Conservation (phyloP, 1,284 basidiomycete species). For the Pholiota adiposa region DNA sequence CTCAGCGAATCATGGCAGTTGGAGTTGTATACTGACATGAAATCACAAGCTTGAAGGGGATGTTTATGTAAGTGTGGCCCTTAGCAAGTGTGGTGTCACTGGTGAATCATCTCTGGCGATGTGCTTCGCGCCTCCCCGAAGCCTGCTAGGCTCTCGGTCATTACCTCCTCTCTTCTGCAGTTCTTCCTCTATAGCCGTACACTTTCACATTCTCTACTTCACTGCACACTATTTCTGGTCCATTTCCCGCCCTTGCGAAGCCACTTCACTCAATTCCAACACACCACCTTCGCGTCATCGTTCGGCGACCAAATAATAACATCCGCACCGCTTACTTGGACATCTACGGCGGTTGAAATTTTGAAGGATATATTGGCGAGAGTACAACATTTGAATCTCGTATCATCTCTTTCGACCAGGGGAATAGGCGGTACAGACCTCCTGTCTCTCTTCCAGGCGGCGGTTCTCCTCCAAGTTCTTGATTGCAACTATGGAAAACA, state of each 20-base stretch:
- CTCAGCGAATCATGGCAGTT: background rate
- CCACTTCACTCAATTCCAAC: background rate
- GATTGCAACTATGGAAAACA: conserved; percentile 20
- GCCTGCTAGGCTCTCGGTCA: conserved; percentile 6
- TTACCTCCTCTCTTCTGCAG: background rate
- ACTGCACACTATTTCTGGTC: background rate
- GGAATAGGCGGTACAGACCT: background rate
- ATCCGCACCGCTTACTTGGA: background rate
- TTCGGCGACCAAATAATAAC: background rate
- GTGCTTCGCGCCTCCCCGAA: conserved; percentile 4
- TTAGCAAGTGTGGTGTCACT: background rate
- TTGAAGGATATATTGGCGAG: background rate
- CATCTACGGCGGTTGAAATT: background rate
- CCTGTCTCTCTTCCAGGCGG: background rate
- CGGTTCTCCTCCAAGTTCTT: background rate
- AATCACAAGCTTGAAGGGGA: conserved; percentile 2
- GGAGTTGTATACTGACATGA: background rate
- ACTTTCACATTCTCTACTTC: background rate
- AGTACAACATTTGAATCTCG: background rate
- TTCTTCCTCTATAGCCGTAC: background rate
- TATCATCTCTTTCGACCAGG: background rate
- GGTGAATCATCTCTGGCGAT: background rate
- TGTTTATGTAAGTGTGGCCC: conserved; percentile 1
- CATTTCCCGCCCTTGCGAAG: background rate
- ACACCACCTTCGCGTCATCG: background rate